These are phyloP conservation scores for Phaseolus lunatus DNA, from an alignment of 306 rosid genomes.

Conservation along the genomic window DNA sequence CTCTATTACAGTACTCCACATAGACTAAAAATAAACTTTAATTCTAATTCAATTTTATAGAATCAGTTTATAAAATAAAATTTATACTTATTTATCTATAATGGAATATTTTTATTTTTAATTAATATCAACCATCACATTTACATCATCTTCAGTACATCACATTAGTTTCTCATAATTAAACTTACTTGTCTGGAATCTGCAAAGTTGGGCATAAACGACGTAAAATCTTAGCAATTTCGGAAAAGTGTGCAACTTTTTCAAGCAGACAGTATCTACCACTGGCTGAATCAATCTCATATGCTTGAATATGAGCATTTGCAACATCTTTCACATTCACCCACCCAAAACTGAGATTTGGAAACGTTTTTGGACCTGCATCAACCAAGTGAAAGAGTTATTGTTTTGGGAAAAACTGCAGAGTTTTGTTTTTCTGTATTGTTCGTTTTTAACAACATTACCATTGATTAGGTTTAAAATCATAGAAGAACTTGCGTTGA, in stretches of 20 bases:
- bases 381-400: background rate
- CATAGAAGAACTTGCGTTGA: constrained; percentile 63
- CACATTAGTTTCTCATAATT: background rate
- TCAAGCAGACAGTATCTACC: constrained; percentile 80
- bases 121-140: too few relatives aligned
- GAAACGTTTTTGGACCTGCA: constrained; percentile 66
- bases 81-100: too few relatives aligned
- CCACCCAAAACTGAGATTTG: constrained; percentile 64
- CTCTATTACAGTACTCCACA: too few relatives aligned
- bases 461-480: constrained; percentile 67
- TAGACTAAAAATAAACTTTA: too few relatives aligned
- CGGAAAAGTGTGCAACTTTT: constrained; percentile 60
- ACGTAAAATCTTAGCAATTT: constrained; percentile 54
- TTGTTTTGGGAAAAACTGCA: too few relatives aligned
- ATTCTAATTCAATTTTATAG: too few relatives aligned
- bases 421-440: too few relatives aligned
- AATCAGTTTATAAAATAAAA: too few relatives aligned
- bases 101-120: too few relatives aligned
- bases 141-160: too few relatives aligned
- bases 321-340: constrained; percentile 82
- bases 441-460: constrained; percentile 17
- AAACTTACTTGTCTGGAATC: constrained; percentile 71
- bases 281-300: constrained; percentile 70
- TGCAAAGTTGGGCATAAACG: constrained; percentile 57
- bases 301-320: constrained; percentile 73